Evolutionary conservation across 768 basidiomycete genomes (phyloP).

Genomic region (Scleroderma bovista): DNA sequence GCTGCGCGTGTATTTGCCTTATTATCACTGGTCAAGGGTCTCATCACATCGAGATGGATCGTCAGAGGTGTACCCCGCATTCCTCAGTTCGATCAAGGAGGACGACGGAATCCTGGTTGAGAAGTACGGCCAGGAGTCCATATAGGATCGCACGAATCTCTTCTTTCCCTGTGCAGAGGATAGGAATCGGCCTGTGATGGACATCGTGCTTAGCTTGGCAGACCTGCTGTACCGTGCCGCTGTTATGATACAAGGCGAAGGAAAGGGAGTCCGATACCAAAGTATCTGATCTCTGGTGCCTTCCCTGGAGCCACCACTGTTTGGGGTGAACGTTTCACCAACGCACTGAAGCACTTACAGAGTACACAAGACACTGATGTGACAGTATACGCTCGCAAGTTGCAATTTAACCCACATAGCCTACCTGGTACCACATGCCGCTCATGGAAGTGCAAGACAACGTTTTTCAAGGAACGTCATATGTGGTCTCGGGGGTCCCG

Average conservation of each 20-base stretch:
- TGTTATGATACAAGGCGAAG: slow-evolving; percentile 31
- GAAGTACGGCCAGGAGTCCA: slow-evolving; percentile 23
- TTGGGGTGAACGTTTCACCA: slow-evolving; percentile 26
- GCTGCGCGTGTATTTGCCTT: slow-evolving; percentile 23
- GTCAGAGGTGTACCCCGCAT: slow-evolving; percentile 27
- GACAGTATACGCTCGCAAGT: slow-evolving; percentile 23
- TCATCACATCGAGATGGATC: slow-evolving; percentile 33
- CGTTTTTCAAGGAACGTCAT: slow-evolving; percentile 24
- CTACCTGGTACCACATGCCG: slow-evolving; percentile 32
- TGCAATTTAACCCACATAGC: slow-evolving; percentile 27
- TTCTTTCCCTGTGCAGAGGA: slow-evolving; percentile 24
- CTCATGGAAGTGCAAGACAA: slow-evolving; percentile 31
- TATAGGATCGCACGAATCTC: slow-evolving; percentile 30
- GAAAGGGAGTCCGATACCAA: slow-evolving; percentile 27
- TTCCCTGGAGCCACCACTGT: slow-evolving; percentile 33
- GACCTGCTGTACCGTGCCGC: slow-evolving; percentile 31
- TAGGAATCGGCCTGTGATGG: slow-evolving; percentile 29
- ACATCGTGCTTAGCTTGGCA: slow-evolving; percentile 29
- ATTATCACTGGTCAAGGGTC: slow-evolving; percentile 35
- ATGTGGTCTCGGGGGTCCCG: too few relatives aligned
- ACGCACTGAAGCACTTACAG: slow-evolving; percentile 25
- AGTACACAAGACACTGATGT: slow-evolving; percentile 21
- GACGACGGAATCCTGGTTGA: slow-evolving; percentile 29
- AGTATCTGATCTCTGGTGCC: slow-evolving; percentile 27
- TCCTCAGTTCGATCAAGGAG: slow-evolving; percentile 25